A percentile compares a stretch with the other conserved stretches of the same genome.
Conservation (phyloP, 2,329 filamentous ascomycete species). For the Nothomitra cinnamomea region DNA sequence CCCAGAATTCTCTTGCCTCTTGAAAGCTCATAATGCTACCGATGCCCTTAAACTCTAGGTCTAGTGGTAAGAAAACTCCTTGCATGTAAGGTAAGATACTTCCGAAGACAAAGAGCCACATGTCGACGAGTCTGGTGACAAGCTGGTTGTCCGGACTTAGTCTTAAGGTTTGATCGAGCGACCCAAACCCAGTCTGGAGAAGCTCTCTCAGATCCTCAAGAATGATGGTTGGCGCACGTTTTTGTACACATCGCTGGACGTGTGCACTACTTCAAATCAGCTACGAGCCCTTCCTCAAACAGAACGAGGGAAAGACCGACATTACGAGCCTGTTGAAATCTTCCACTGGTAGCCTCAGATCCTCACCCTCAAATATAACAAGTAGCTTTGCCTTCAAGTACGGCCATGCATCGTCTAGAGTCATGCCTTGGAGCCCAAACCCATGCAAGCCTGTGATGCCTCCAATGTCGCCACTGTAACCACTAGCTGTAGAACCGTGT, state of each 20-base stretch:
- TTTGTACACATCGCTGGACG: conserved; percentile 60
- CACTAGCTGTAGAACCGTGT: not conserved
- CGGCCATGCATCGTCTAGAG: conserved; percentile 64
- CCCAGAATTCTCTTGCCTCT: conserved; percentile 84
- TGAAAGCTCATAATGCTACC: conserved; percentile 62
- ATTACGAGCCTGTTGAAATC: conserved; percentile 69
- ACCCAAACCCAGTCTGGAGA: conserved; percentile 64
- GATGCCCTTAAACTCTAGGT: conserved; percentile 78
- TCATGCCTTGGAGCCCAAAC: conserved; percentile 30
- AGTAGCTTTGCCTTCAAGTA: conserved; percentile 59
- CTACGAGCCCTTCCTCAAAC: not conserved
- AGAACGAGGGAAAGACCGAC: conserved; percentile 13
- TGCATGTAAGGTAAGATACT: conserved; percentile 85
- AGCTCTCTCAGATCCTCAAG: conserved; percentile 64
- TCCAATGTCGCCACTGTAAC: not conserved
- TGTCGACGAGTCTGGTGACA: conserved; percentile 78
- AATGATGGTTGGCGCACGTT: conserved; percentile 50
- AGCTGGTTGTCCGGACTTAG: conserved; percentile 69
- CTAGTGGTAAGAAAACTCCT: conserved; percentile 81
- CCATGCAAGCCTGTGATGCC: conserved; percentile 10
- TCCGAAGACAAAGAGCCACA: conserved; percentile 89
- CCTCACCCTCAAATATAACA: conserved; percentile 66
- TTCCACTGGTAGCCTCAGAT: conserved; percentile 62
- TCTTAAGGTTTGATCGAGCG: conserved; percentile 67
- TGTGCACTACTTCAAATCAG: conserved; percentile 33